A percentile compares a stretch with the other conserved stretches of the same genome.
Evolutionary conservation across 345 rosid species (phyloP).

Genomic region (Mercurialis annua): DNA sequence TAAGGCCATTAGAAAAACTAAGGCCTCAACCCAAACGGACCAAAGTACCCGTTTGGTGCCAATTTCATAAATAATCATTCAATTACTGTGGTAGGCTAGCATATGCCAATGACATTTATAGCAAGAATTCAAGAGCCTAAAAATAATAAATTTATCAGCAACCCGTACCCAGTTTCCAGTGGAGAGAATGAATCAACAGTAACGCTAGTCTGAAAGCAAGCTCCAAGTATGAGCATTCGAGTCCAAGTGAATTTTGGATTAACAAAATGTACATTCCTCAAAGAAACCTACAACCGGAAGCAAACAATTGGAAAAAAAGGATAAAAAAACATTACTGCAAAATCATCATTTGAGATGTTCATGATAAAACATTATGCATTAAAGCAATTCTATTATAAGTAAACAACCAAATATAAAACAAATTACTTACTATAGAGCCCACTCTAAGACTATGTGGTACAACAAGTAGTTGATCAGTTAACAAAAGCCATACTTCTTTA

Average conservation of each 20-base stretch:
- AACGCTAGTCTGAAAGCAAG: conserved; percentile 73
- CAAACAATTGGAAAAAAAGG: no score
- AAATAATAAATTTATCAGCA: conserved; percentile 10
- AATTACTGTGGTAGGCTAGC: background rate
- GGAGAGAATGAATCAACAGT: conserved; percentile 71
- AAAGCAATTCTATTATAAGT: background rate
- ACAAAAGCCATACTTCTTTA: conserved; percentile 75
- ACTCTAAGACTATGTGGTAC: conserved; percentile 65
- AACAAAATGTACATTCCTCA: conserved; percentile 78
- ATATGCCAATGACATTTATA: background rate
- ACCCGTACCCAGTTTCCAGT: conserved; percentile 56
- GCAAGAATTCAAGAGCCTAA: background rate
- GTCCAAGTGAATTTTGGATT: conserved; percentile 68
- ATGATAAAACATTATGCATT: background rate
- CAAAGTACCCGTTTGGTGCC: background rate
- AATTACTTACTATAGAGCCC: conserved; percentile 68
- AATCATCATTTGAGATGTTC: background rate
- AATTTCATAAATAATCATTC: background rate
- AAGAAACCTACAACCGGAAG: conserved; percentile 51
- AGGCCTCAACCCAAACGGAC: background rate
- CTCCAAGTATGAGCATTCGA: conserved; percentile 65
- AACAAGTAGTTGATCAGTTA: conserved; percentile 49
- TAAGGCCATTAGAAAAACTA: background rate
- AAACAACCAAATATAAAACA: background rate
- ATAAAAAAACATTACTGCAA: background rate